A percentile compares a stretch with the other conserved stretches of the same genome.
Conservation (phyloP, 257 asterid species). For the Galeopsis tetrahit region DNA sequence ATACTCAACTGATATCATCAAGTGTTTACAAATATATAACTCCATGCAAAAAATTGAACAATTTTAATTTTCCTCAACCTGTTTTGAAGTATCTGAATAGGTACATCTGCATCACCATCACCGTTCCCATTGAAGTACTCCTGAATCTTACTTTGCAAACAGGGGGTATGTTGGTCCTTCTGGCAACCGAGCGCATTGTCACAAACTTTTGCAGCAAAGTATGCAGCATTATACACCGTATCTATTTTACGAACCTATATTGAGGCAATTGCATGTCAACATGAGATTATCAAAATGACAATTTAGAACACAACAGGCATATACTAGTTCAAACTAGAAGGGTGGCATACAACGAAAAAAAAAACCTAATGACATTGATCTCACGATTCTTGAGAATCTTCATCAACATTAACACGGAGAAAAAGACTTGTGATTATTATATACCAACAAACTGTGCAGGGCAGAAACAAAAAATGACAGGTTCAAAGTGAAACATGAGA, state of each 20-base stretch:
- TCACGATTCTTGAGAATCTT: background rate
- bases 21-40: slow-evolving; percentile 9
- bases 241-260: slow-evolving; percentile 75
- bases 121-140: slow-evolving; percentile 67
- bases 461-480: background rate
- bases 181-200: slow-evolving; percentile 65
- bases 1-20: background rate
- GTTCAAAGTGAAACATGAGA: slow-evolving; percentile 1
- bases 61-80: slow-evolving; percentile 48
- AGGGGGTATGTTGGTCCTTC: slow-evolving; percentile 66
- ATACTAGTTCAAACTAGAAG: slow-evolving; percentile 1
- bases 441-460: background rate
- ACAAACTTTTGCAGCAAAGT: slow-evolving; percentile 66
- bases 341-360: background rate
- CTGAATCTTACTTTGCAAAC: slow-evolving; percentile 67
- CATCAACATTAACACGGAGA: background rate
- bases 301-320: background rate
- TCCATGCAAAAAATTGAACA: slow-evolving; percentile 23
- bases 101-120: slow-evolving; percentile 48
- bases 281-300: background rate
- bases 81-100: slow-evolving; percentile 55
- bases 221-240: slow-evolving; percentile 66
- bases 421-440: background rate
- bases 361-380: slow-evolving; percentile 7
- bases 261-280: slow-evolving; percentile 31